Evolutionary conservation across 805 yeast species (phyloP).

Genomic region (Saccharomyces mikatae): DNA sequence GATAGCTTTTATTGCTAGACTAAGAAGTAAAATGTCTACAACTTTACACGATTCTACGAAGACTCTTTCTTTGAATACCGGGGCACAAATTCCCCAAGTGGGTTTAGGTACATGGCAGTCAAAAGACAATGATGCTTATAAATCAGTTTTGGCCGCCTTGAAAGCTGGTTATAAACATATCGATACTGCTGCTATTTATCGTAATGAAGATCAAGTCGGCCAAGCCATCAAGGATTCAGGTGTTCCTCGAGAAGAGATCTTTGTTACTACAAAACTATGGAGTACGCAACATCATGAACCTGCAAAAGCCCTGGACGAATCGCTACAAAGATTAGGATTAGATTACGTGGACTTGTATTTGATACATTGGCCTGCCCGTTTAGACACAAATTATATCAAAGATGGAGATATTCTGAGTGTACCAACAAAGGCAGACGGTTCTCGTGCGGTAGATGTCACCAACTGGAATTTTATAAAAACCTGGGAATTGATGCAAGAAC

Average conservation of each 20-base stretch:
- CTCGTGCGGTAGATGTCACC: background rate
- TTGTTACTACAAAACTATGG: slow-evolving; percentile 63
- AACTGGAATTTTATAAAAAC: slow-evolving; percentile 42
- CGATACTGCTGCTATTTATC: slow-evolving; percentile 62
- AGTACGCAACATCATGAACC: slow-evolving; percentile 40
- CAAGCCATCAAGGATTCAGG: slow-evolving; percentile 44
- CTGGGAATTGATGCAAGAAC: slow-evolving; percentile 52
- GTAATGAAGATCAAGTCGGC: slow-evolving; percentile 57
- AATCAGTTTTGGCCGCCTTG: slow-evolving; percentile 51
- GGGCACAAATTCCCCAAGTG: slow-evolving; percentile 51
- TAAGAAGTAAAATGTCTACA: background rate
- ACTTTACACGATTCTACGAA: slow-evolving; percentile 10
- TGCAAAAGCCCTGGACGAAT: slow-evolving; percentile 43
- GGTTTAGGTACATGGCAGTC: slow-evolving; percentile 69
- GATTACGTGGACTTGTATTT: slow-evolving; percentile 70
- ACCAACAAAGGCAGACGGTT: slow-evolving; percentile 33
- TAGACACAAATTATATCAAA: slow-evolving; percentile 34
- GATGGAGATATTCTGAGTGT: slow-evolving; percentile 22
- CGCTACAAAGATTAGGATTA: slow-evolving; percentile 50
- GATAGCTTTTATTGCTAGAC: background rate
- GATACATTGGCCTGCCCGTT: slow-evolving; percentile 70
- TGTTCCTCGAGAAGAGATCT: slow-evolving; percentile 51
- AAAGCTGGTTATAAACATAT: slow-evolving; percentile 60
- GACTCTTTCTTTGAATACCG: slow-evolving; percentile 45
- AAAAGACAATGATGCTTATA: slow-evolving; percentile 41